Evolutionary conservation across 2,329 filamentous ascomycete genomes (phyloP), one percentile per base, ranked within the genome.

Genomic region (Clonostachys rhizophaga): DNA sequence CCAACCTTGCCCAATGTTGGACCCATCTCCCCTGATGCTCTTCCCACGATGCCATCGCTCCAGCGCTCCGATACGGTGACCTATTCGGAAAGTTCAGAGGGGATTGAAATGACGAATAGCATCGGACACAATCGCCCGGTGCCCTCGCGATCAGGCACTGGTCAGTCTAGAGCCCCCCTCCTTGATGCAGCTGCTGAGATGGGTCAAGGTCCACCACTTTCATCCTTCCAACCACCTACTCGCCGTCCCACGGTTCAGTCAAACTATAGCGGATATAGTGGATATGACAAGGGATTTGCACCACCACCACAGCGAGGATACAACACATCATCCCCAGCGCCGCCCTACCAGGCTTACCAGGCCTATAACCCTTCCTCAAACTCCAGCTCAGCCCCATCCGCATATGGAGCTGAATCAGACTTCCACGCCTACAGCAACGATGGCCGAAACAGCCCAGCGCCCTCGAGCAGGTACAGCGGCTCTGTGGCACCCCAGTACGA

Each of bases 151-250:
- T 64, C 63, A 65, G 62, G 67, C 45, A 87, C 86, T 1, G 24
- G n/a, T 35, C 47, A 14, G 39, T 76, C 58, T 86, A 80, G 84
- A 50, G 76, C 79, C 8, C 81, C 86, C 1, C 72, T 89, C 6
- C 65, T 87, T 36, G 66, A 69, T 16, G 72, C 79, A 49, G 82
- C 83, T 6, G 74, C 76, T 34, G 74, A 76, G 7, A 86, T 86
- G 78, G 83, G 82, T 17, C 24, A 30, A 30, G 24, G 9, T 10
- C 24, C 8, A 9, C 3, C 24, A 30, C 24, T 30, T 30, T 30
- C 24, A 3, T 30, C 24, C 24, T 9, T 30, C 8, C 24, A 30
- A 4, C 8, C 24, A 5, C 24, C 24, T 30, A 30, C 24, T 30
- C 24, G 24, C 24, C 24, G 24, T 30, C 24, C 24, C 4, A 30